Percentiles rank a stretch among this genome's conserved stretches.
phyloP scores from a whole-genome alignment of 805 yeast genomes.

The Scheffersomyces lignosus region DNA sequence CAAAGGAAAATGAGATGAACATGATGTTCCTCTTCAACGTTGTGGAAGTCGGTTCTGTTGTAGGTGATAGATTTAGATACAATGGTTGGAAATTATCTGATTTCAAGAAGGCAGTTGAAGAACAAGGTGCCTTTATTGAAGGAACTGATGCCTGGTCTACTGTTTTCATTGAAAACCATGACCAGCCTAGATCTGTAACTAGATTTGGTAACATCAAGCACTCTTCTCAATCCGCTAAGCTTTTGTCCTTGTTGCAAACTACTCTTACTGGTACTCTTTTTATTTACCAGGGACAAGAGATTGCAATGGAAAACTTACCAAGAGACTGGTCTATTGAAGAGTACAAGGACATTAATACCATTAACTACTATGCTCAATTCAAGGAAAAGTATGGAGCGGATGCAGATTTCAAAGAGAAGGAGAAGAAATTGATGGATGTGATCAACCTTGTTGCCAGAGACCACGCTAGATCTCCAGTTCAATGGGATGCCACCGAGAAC shows the following conservation, averaged over 20 bases:
- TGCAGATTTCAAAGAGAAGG: conserved; percentile 17
- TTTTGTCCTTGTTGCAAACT: conserved; percentile 45
- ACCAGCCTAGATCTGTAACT: conserved; percentile 54
- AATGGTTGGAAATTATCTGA: conserved; percentile 35
- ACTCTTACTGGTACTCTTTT: conserved; percentile 55
- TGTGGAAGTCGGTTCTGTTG: conserved; percentile 39
- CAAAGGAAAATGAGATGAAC: conserved; percentile 38
- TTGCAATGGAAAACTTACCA: conserved; percentile 54
- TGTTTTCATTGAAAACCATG: conserved; percentile 57
- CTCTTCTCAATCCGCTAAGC: conserved; percentile 45
- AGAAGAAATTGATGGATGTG: conserved; percentile 29
- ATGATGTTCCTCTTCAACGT: conserved; percentile 39
- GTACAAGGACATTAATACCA: conserved; percentile 51
- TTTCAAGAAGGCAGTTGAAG: conserved; percentile 31
- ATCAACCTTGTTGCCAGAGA: conserved; percentile 48
- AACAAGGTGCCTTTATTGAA: conserved; percentile 36
- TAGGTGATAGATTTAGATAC: conserved; percentile 34
- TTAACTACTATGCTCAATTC: conserved; percentile 40
- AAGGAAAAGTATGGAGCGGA: conserved; percentile 23
- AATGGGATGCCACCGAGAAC: conserved; percentile 46
- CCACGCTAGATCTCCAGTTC: conserved; percentile 57
- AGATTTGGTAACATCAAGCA: conserved; percentile 46
- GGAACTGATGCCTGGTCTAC: conserved; percentile 59
- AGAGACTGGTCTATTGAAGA: conserved; percentile 47
- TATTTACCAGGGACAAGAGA: conserved; percentile 62